phyloP scores from a whole-genome alignment of 192 early-diverging fungal genomes.

The Paraglomus brasilianum region DNA sequence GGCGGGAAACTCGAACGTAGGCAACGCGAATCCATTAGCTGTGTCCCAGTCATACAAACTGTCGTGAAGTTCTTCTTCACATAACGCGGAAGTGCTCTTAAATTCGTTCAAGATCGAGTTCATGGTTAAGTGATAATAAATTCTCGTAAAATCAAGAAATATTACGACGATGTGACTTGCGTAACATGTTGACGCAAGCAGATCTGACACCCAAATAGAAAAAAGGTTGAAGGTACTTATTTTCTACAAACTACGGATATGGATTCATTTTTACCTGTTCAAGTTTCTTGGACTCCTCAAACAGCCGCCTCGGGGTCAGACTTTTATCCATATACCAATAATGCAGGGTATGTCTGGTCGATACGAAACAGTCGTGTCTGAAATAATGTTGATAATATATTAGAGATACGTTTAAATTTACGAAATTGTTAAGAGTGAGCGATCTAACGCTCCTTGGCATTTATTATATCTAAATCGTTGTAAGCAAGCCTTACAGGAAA shows the following conservation, averaged over 20 bases:
- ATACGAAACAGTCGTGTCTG: neutral
- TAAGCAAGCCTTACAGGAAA: too few relatives aligned
- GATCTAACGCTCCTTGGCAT: too few relatives aligned
- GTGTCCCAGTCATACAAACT: constrained; percentile 47
- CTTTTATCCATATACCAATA: constrained; percentile 93
- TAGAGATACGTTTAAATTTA: neutral
- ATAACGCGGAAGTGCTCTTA: constrained; percentile 31
- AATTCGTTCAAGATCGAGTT: constrained; percentile 43
- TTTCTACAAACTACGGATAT: too few relatives aligned
- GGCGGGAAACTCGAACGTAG: constrained; percentile 57
- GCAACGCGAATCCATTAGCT: constrained; percentile 50
- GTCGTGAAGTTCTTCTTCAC: constrained; percentile 26
- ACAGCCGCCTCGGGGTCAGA: too few relatives aligned
- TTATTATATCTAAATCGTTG: too few relatives aligned
- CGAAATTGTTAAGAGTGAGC: neutral
- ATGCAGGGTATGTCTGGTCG: constrained; percentile 55
- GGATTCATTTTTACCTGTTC: too few relatives aligned
- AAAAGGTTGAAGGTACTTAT: too few relatives aligned
- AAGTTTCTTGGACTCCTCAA: too few relatives aligned
- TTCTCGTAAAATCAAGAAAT: too few relatives aligned
- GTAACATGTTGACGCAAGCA: too few relatives aligned
- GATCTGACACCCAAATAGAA: too few relatives aligned
- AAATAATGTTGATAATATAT: neutral
- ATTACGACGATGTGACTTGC: too few relatives aligned
- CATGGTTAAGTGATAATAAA: constrained; percentile 30